These are phyloP conservation scores for Amyloporia xantha DNA, from an alignment of 768 basidiomycete genomes.

Conservation along the genomic window DNA sequence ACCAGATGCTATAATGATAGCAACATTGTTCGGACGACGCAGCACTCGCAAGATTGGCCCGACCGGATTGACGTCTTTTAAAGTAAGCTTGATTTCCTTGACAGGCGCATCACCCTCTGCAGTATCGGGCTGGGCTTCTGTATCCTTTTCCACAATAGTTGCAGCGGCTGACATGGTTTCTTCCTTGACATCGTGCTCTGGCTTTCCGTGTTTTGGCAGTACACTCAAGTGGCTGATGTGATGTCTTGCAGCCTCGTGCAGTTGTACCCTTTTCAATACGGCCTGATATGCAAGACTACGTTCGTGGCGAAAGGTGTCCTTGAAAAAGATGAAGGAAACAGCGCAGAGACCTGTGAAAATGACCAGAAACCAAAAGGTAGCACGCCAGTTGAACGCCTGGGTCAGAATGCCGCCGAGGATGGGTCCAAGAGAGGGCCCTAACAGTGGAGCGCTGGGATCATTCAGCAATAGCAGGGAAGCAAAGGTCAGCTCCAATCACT, in stretches of 20 bases:
- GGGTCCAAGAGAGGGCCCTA: constrained; percentile 65
- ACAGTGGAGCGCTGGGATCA: constrained; percentile 52
- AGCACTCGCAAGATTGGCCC: constrained; percentile 55
- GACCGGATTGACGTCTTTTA: constrained; percentile 69
- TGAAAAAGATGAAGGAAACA: constrained; percentile 59
- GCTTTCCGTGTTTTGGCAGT: not conserved
- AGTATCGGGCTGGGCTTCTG: constrained; percentile 11
- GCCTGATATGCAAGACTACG: constrained; percentile 76
- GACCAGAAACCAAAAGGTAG: constrained; percentile 77
- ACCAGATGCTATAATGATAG: constrained; percentile 63
- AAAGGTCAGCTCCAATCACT: too few species aligned
- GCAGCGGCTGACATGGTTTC: constrained; percentile 1
- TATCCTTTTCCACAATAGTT: constrained; percentile 10
- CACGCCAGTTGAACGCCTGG: constrained; percentile 66
- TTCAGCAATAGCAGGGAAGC: not conserved
- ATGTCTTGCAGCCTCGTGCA: not conserved
- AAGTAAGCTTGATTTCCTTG: constrained; percentile 40
- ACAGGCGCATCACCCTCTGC: not conserved
- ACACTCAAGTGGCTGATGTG: not conserved
- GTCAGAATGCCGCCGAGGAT: constrained; percentile 69
- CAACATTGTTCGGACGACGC: constrained; percentile 57
- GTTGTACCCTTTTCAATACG: constrained; percentile 38
- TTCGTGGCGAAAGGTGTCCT: constrained; percentile 80
- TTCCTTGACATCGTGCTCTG: not conserved
- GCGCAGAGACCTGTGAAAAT: constrained; percentile 52